Evolutionary conservation across 2,329 filamentous ascomycete species (phyloP).

Genomic region (Myriosclerotinia scirpicola): DNA sequence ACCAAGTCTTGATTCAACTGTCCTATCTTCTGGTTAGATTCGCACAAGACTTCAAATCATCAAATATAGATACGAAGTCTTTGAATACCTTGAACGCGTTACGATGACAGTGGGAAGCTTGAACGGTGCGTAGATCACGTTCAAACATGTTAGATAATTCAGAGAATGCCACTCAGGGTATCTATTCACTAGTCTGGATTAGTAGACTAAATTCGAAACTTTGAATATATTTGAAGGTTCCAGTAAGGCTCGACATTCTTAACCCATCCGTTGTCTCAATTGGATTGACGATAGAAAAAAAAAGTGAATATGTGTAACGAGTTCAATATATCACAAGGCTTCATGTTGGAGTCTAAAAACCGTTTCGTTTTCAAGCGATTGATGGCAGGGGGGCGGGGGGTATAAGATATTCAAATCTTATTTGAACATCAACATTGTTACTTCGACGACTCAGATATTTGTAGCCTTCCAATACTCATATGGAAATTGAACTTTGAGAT

Average conservation of each 20-base stretch:
- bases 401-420: not conserved
- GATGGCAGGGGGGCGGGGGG: no score
- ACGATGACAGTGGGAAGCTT: constrained; percentile 17
- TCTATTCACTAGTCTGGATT: not conserved
- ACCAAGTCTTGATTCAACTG: constrained; percentile 41
- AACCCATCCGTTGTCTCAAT: no score
- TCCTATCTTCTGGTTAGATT: constrained; percentile 37
- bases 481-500: not conserved
- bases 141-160: not conserved
- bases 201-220: not conserved
- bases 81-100: constrained; percentile 17
- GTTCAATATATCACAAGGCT: no score
- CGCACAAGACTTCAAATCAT: constrained; percentile 33
- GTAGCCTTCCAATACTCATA: not conserved
- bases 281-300: no score
- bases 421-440: not conserved
- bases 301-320: no score
- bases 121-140: constrained; percentile 21
- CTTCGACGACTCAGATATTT: not conserved
- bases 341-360: no score
- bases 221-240: not conserved
- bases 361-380: no score
- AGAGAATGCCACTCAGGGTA: not conserved
- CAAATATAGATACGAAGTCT: constrained; percentile 34
- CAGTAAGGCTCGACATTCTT: not conserved